Conservation (phyloP, 2,329 filamentous ascomycete species). For the Cercospora sesami region DNA sequence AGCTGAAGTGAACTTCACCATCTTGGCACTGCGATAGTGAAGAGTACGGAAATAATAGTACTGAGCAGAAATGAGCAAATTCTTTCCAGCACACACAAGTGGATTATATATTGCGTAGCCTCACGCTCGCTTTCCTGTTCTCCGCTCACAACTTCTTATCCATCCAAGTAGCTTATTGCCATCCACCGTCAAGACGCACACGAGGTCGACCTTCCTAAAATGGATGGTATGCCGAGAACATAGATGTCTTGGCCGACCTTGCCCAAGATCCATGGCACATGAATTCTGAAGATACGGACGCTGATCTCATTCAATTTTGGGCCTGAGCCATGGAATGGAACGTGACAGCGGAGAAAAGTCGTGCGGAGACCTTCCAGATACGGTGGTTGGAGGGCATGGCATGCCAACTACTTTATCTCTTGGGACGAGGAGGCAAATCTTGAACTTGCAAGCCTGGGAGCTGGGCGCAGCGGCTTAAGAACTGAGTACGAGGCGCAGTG, state of each 20-base stretch:
- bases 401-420: constrained; percentile 6
- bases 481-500: background rate
- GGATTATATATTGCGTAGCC: background rate
- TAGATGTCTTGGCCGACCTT: constrained; percentile 1
- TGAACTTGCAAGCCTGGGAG: background rate
- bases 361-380: constrained; percentile 8
- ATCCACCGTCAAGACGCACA: constrained; percentile 1
- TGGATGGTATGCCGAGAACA: constrained; percentile 6
- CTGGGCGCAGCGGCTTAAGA: constrained; percentile 1
- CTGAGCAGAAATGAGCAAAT: constrained; percentile 11
- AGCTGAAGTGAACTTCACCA: constrained; percentile 22
- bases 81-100: background rate
- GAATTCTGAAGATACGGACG: background rate
- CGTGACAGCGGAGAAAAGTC: background rate
- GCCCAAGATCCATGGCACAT: constrained; percentile 3
- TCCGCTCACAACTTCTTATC: background rate
- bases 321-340: background rate
- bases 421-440: background rate
- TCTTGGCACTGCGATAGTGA: constrained; percentile 14
- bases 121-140: background rate
- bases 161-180: background rate
- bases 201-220: constrained; percentile 2
- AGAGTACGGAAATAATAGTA: background rate
- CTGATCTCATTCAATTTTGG: background rate
- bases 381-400: background rate